Evolutionary conservation across 2,329 filamentous ascomycete genomes (phyloP), one percentile per base, ranked within the genome.

Genomic region (Dactylellina parvicollis): DNA sequence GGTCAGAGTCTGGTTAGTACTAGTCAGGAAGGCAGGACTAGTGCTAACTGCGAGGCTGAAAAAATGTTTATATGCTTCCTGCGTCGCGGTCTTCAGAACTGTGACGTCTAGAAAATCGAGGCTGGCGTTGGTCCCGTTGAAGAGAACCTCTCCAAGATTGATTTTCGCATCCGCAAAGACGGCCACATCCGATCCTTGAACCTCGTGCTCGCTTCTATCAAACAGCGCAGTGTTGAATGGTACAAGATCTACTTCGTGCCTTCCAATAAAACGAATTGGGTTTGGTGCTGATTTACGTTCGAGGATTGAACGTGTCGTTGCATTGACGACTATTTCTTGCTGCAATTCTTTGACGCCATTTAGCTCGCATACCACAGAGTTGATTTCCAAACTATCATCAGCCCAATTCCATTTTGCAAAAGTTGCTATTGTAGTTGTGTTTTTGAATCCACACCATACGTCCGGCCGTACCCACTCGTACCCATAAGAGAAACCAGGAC

Each of bases 381-480:
- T 38, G 26, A 56, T 4, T 12, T 24, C 36, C 1, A 49, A 18
- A 9, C 9, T 22, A 2, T 42, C 5, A 3, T 44, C 36, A 5
- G 24, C 36, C 5, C 16, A 12, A 28, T 54, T 42, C 36, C 38
- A 38, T 2, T 34, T n/a, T n/a, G 7, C 38, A 49, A 55, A 3
- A 22, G 34, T 57, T 0, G 61, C 36, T 12, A 66, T 1, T 14
- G 49, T 66, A 18, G 61, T 57, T 1, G 61, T 66, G 24, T 66
- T 66, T 22, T 57, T 56, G 30, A 49, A 57, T 3, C 61, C 61
- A 32, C 61, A 66, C 61, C 61, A 66, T 24, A 42, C 22, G 1
- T 46, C n/a, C 16, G 60, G 60, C 1, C 60, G 60, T 22, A 8
- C 22, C 60, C 60, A 64, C 2, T 32, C 4, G 42, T 62, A 62